phyloP scores from a whole-genome alignment of 2,329 filamentous ascomycete genomes.

The Colletotrichum sp. region DNA sequence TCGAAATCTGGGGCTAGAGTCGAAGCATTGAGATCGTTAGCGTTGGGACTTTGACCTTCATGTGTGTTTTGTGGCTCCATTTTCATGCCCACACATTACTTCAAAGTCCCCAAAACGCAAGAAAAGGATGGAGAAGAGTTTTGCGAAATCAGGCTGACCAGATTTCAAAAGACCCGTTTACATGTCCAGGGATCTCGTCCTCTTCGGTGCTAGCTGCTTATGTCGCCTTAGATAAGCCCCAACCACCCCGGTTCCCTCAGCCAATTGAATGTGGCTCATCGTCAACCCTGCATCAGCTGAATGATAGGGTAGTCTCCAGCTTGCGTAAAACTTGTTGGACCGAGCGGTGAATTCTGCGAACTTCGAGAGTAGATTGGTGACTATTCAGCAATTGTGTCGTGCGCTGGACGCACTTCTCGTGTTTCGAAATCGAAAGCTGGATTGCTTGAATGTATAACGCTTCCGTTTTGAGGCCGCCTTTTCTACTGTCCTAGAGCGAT shows the following conservation, averaged over 20 bases:
- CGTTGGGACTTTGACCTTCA: neutral
- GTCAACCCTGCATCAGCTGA: neutral
- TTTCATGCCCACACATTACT: neutral
- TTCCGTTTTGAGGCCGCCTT: neutral
- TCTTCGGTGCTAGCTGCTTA: neutral
- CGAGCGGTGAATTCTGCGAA: neutral
- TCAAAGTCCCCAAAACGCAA: no score
- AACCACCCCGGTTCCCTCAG: neutral
- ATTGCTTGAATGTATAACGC: no score
- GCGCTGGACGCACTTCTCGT: neutral
- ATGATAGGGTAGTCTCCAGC: neutral
- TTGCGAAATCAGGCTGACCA: neutral
- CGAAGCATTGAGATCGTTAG: no score
- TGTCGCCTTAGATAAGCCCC: neutral
- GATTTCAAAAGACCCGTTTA: neutral
- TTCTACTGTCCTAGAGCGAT: neutral
- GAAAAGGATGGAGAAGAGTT: neutral
- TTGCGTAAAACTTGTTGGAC: neutral
- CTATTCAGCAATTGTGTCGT: neutral
- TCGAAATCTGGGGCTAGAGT: no score
- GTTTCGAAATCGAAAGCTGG: neutral
- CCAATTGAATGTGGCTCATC: neutral
- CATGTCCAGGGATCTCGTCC: neutral
- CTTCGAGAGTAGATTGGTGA: neutral
- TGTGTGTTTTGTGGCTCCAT: neutral